These are phyloP conservation scores for Neurospora terricola DNA, from an alignment of 495 filamentous ascomycete genomes.

Conservation along the genomic window DNA sequence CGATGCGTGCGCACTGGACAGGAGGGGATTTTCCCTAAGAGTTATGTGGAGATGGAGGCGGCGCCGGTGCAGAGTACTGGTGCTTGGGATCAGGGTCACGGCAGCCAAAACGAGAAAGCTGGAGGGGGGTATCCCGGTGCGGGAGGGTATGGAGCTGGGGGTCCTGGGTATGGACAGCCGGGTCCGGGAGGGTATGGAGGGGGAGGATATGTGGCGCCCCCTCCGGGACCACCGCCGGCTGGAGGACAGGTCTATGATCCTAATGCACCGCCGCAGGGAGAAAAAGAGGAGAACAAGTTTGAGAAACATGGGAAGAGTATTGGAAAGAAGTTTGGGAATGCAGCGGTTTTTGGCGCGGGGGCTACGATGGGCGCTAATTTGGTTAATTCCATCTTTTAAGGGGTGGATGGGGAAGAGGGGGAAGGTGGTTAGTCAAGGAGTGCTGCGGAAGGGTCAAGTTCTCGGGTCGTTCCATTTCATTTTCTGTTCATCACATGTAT, in stretches of 20 bases:
- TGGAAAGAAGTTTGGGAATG: constrained; percentile 67
- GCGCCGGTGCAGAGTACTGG: not conserved
- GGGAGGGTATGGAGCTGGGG: constrained; percentile 13
- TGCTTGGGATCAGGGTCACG: too few species aligned
- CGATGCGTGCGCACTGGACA: constrained; percentile 65
- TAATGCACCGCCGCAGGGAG: constrained; percentile 35
- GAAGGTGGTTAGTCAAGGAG: not conserved
- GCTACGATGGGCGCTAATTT: constrained; percentile 87
- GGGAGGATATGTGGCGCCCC: not conserved
- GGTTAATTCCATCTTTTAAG: constrained; percentile 76
- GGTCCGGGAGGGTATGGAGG: not conserved
- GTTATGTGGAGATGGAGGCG: constrained; percentile 60
- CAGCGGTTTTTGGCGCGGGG: constrained; percentile 74
- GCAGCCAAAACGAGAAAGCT: not conserved
- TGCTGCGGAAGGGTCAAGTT: not conserved
- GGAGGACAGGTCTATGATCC: constrained; percentile 32
- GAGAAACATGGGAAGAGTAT: constrained; percentile 59
- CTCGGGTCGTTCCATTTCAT: not conserved
- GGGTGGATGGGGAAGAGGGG: not conserved
- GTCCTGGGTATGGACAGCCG: not conserved
- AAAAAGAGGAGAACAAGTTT: constrained; percentile 28
- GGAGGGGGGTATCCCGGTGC: not conserved
- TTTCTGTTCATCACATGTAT: not conserved
- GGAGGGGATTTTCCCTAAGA: constrained; percentile 85
- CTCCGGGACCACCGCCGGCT: constrained; percentile 20